These are phyloP conservation scores for Mortierella claussenii DNA, from an alignment of 192 early-diverging fungal genomes.

Conservation along the genomic window DNA sequence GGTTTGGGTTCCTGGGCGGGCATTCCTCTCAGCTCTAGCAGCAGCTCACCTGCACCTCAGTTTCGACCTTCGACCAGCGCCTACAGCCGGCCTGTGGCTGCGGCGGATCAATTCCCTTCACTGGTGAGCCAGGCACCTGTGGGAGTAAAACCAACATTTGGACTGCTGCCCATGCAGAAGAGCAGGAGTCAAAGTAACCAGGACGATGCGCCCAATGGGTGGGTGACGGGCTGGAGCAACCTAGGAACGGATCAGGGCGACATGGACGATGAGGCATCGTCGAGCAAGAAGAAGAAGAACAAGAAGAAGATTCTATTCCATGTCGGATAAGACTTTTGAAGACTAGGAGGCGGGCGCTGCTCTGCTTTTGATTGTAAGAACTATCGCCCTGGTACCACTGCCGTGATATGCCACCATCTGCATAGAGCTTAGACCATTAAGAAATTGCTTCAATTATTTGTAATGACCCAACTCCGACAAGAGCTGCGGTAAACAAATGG, in stretches of 20 bases:
- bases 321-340: constrained; percentile 60
- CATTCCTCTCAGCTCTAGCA: constrained; percentile 11
- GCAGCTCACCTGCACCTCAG: constrained; percentile 17
- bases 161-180: constrained; percentile 37
- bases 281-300: constrained; percentile 72
- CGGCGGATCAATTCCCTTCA: constrained; percentile 36
- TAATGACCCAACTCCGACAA: too few species aligned
- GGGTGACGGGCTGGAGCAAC: constrained; percentile 39
- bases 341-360: too few species aligned
- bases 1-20: constrained; percentile 31
- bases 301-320: constrained; percentile 74
- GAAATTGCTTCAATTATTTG: too few species aligned
- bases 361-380: too few species aligned
- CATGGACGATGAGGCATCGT: constrained; percentile 27
- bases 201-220: constrained; percentile 41
- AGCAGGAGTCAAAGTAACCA: constrained; percentile 22
- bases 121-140: constrained; percentile 28
- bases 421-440: too few species aligned
- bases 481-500: too few species aligned
- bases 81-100: constrained; percentile 5
- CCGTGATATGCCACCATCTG: too few species aligned
- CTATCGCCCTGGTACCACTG: too few species aligned
- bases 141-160: constrained; percentile 35
- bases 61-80: constrained; percentile 29
- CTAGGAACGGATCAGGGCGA: constrained; percentile 30